These are phyloP conservation scores for Colletotrichum neosansevieriae DNA, from an alignment of 2,329 filamentous ascomycete genomes.

Conservation along the genomic window DNA sequence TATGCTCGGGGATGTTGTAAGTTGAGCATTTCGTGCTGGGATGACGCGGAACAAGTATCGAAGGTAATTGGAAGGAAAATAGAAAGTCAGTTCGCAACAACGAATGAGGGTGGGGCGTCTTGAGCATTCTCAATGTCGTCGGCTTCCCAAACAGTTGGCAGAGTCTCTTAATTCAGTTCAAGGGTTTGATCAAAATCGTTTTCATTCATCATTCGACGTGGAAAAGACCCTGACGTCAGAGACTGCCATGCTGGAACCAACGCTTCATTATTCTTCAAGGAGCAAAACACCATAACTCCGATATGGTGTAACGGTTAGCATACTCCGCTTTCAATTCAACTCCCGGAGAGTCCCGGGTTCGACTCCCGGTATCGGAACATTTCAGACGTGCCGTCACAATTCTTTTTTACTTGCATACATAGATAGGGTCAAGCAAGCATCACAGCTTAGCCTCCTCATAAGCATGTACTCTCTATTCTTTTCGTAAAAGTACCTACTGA, in stretches of 20 bases:
- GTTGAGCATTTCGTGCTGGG: constrained; percentile 9
- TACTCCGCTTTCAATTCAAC: constrained; percentile 34
- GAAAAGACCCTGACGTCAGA: too few relatives aligned
- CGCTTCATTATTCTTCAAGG: neutral
- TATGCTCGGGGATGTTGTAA: neutral
- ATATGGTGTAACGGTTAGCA: constrained; percentile 32
- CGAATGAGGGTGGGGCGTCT: neutral
- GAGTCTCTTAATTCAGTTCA: constrained; percentile 26
- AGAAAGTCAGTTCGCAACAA: constrained; percentile 2
- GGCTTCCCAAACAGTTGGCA: neutral
- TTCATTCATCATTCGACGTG: too few relatives aligned
- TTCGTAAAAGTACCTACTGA: too few relatives aligned
- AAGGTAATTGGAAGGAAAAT: neutral
- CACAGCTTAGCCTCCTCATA: too few relatives aligned
- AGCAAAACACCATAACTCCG: constrained; percentile 7
- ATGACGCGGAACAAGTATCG: constrained; percentile 15
- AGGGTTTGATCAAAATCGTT: too few relatives aligned
- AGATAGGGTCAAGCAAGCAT: too few relatives aligned
- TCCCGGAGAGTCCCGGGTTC: constrained; percentile 33
- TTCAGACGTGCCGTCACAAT: too few relatives aligned
- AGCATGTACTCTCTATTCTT: too few relatives aligned
- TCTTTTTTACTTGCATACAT: neutral
- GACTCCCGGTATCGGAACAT: constrained; percentile 25
- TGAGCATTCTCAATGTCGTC: constrained; percentile 19
- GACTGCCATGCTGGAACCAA: neutral